phyloP scores from a whole-genome alignment of 2,329 filamentous ascomycete species.

The Penicillium olsonii region DNA sequence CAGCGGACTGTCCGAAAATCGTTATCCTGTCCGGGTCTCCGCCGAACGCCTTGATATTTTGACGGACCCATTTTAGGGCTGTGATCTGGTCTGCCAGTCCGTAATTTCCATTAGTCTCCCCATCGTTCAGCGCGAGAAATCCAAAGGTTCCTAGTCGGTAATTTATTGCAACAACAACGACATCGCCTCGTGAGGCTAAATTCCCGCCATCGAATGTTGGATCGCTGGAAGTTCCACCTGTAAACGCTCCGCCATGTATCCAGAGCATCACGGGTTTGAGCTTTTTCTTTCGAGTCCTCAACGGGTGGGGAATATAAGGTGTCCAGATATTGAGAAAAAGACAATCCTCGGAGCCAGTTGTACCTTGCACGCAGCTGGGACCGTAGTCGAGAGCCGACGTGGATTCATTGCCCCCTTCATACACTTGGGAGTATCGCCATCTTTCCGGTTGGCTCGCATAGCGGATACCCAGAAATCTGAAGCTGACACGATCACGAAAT shows the following conservation, averaged over 20 bases:
- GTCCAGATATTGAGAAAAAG: conserved; percentile 47
- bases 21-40: conserved; percentile 51
- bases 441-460: conserved; percentile 46
- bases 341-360: conserved; percentile 49
- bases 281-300: conserved; percentile 33
- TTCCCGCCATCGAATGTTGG: conserved; percentile 54
- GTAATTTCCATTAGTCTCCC: conserved; percentile 57
- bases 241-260: conserved; percentile 61
- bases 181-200: conserved; percentile 59
- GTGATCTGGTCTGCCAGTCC: conserved; percentile 55
- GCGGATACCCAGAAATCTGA: conserved; percentile 51
- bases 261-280: conserved; percentile 54
- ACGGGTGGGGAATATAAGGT: conserved; percentile 44
- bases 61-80: conserved; percentile 51
- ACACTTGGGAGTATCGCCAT: conserved; percentile 51
- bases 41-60: conserved; percentile 50
- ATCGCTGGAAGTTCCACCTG: conserved; percentile 46
- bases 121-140: conserved; percentile 59
- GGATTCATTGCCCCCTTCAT: conserved; percentile 49
- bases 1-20: conserved; percentile 52
- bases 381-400: conserved; percentile 41
- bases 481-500: conserved; percentile 56
- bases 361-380: conserved; percentile 44
- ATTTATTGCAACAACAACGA: conserved; percentile 62
- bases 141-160: conserved; percentile 62